Evolutionary conservation across 306 rosid genomes (phyloP).

Genomic region (Dalbergia oliveri): DNA sequence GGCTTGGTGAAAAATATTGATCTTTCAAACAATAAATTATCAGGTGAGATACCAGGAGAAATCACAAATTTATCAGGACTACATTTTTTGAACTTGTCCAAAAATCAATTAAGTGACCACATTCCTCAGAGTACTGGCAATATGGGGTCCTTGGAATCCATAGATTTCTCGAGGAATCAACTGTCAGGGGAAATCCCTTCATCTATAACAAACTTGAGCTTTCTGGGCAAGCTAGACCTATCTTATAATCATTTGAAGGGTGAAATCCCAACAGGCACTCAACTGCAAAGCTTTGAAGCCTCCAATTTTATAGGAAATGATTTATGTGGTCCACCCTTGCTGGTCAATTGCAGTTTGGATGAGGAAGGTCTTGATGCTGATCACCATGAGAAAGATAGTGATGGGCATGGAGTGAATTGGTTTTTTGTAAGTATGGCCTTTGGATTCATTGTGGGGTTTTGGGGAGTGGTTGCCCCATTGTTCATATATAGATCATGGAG

Average conservation of each 20-base stretch:
- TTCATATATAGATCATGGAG: too few species aligned
- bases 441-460: conserved; percentile 43
- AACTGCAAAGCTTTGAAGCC: conserved; percentile 44
- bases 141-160: conserved; percentile 17
- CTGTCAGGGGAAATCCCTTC: conserved; percentile 40
- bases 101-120: neutral
- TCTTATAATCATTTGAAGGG: neutral
- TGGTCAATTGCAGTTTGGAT: neutral
- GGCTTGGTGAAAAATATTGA: neutral
- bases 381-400: neutral
- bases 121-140: conserved; percentile 41
- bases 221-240: neutral
- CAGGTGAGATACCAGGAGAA: neutral
- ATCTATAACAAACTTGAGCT: neutral
- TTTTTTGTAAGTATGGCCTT: conserved; percentile 26
- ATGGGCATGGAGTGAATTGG: conserved; percentile 17
- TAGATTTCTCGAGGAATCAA: conserved; percentile 46
- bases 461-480: conserved; percentile 33
- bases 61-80: neutral
- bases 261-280: conserved; percentile 26
- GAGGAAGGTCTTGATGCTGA: neutral
- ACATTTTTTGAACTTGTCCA: neutral
- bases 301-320: conserved; percentile 41
- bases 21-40: neutral
- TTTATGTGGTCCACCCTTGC: conserved; percentile 38